These are phyloP conservation scores for Salix exigua DNA, from an alignment of 345 rosid genomes.

Conservation along the genomic window DNA sequence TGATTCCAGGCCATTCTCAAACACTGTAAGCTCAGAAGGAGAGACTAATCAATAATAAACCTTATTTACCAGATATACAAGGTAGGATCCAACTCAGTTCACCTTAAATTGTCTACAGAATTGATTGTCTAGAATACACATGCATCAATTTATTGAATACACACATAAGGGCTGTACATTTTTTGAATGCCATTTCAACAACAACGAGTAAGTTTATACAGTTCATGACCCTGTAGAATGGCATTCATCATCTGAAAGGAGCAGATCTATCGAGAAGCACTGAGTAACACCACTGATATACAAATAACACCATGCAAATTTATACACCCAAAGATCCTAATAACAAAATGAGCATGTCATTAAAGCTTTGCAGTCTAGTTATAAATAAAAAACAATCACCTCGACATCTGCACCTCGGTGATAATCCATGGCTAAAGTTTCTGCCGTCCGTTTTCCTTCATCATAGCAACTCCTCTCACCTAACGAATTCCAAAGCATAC, in stretches of 20 bases:
- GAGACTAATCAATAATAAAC: neutral
- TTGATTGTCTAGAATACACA: neutral
- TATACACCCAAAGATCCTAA: neutral
- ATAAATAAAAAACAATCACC: slow-evolving; percentile 40
- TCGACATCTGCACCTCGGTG: slow-evolving; percentile 93
- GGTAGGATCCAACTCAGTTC: neutral
- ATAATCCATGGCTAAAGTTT: slow-evolving; percentile 93
- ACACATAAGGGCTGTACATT: neutral
- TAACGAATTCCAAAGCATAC: slow-evolving; percentile 19
- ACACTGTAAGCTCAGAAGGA: neutral
- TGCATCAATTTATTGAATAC: neutral
- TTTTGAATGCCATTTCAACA: neutral
- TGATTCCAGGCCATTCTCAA: neutral
- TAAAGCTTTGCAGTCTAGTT: neutral
- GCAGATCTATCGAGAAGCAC: neutral
- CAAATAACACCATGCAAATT: neutral
- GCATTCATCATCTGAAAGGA: neutral
- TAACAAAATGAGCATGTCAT: neutral
- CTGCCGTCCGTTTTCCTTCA: slow-evolving; percentile 98
- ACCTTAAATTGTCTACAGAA: neutral
- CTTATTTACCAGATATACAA: neutral
- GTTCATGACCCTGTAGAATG: neutral
- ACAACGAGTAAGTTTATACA: neutral
- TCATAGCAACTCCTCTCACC: slow-evolving; percentile 98
- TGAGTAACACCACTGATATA: neutral